Evolutionary conservation across 768 basidiomycete species (phyloP), one percentile per base, ranked within the genome.

Genomic region (Kwoniella dendrophila): DNA sequence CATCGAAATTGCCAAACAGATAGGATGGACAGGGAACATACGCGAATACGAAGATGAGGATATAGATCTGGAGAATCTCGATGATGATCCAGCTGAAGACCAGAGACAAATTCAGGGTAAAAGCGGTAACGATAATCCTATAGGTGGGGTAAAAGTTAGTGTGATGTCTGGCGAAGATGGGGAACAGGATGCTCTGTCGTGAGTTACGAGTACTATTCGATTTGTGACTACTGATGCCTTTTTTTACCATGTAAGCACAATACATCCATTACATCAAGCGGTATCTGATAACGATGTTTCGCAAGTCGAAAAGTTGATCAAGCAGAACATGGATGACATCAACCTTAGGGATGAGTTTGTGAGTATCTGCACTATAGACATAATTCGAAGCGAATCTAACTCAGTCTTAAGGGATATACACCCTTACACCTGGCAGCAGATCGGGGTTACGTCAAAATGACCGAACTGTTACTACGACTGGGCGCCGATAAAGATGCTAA

Each of bases 341-440:
- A 83, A 94, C 76, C 81, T 78, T 36, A 75, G 79, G 36, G 90
- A 94, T 62, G 86, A 88, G 81, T 89, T 84, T 81, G 92, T 93
- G 77, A 77, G 87, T 80, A 44, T 29, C 14, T n/a, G 27, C 30
- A 48, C 12, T 29, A 36, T 41, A 49, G 10, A 10, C 22, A 18
- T n/a, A 36, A 45, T 18, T 45, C 22, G 48, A 45, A 51, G 33
- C 34, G n/a, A 27, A 2, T 18, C 34, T 38, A 20, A 55, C 26
- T 45, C 16, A 20, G 47, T 57, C 52, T 48, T 20, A 70, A 96
- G 93, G 92, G 90, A 34, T 92, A 92, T 75, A 90, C 92, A 0
- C 84, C 92, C 7, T 79, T 96, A 20, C 93, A 96, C 70, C 82
- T 94, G 0, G 92, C 93, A 4, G 85, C 87, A 27, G 93, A 96